Conservation (phyloP, 2,329 filamentous ascomycete species). For the Aspergillus sp. region DNA sequence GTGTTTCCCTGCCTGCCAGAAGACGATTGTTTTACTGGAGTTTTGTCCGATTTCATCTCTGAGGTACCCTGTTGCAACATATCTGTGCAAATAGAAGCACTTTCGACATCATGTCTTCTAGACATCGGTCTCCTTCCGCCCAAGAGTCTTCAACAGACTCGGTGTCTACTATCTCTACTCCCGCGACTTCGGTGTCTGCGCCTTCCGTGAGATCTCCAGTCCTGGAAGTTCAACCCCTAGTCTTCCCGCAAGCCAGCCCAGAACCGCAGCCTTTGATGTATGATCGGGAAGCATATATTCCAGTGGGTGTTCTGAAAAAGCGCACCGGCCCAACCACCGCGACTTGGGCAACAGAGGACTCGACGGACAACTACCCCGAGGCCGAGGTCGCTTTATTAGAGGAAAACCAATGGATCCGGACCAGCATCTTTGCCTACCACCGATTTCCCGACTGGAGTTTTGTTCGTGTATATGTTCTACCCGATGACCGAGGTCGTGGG, state of each 20-base stretch:
- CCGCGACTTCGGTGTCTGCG: constrained; percentile 2
- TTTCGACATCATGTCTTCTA: neutral
- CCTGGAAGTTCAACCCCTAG: neutral
- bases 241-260: neutral
- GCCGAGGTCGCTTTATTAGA: constrained; percentile 28
- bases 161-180: neutral
- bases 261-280: neutral
- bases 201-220: neutral
- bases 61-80: neutral
- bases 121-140: neutral
- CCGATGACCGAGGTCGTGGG: constrained; percentile 39
- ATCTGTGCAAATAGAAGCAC: neutral
- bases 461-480: constrained; percentile 40
- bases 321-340: neutral
- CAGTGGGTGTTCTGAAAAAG: constrained; percentile 32
- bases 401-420: constrained; percentile 38
- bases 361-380: constrained; percentile 14
- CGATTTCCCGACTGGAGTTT: constrained; percentile 19
- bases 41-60: neutral
- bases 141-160: neutral
- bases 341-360: neutral
- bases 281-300: constrained; percentile 26
- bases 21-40: neutral
- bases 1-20: neutral
- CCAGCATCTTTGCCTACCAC: constrained; percentile 17